Evolutionary conservation across 352 stramenopile genomes (phyloP), one percentile per base, ranked within the genome.

Genomic region (Phytopythium ostracodes): DNA sequence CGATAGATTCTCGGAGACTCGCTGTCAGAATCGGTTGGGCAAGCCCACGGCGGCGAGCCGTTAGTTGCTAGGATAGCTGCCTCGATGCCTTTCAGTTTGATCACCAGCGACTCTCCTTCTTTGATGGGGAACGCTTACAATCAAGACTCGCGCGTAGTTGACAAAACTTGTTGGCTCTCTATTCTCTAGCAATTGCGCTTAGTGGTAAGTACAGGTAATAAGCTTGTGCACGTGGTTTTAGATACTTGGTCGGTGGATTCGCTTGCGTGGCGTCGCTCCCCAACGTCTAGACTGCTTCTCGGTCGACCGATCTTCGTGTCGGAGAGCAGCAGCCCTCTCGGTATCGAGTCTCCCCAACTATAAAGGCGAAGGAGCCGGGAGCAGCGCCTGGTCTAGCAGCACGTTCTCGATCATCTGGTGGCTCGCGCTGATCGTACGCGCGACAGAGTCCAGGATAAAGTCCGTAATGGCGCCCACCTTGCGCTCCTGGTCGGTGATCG

Each of bases 341-440:
- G n/a, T n/a, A 17, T 22, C 0, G 15, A 56, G 10, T 25, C 27
- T 0, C 27, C 27, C n/a, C 38, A n/a, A 1, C 20, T 36, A n/a
- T n/a, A 33, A 33, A 33, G 29, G 29, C 29, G 51, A 20, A 7
- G 29, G 6, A 7, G 51, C n/a, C 4, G 20, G 29, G 35, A 60
- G 56, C 15, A 78, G 65, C 24, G 66, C 75, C 36, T 68, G 66
- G 62, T 86, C 71, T 43, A 90, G 63, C 44, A 90, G 62, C 31
- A 79, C 69, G 58, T 90, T 90, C 66, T 90, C 79, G 62, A 88
- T 87, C 70, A 90, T 86, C 65, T 88, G 79, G 53, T 86, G 77
- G 46, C 77, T 90, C 46, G 73, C 76, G 63, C 73, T 80, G 72
- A 86, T 84, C n/a, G 70, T 84, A 63, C 76, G 65, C 12, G 72